Percentiles rank a stretch among this genome's conserved stretches.
Conservation (phyloP, 78 protist species). For the Trichosphaerium sp. region DNA sequence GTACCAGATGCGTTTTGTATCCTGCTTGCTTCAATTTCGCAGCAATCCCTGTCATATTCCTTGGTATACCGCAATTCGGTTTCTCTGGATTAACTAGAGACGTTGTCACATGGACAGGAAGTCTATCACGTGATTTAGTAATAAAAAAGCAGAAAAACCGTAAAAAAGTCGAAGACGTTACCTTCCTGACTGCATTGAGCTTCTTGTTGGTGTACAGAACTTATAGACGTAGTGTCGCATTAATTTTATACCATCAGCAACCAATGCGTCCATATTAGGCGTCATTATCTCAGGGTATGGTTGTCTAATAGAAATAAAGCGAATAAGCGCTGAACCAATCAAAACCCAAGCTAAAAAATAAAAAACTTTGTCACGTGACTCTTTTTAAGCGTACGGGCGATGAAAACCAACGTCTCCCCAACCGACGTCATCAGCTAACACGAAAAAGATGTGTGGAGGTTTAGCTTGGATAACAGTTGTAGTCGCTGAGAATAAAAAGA, state of each 20-base stretch:
- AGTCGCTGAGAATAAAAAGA: too few species aligned
- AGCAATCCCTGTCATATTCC: too few species aligned
- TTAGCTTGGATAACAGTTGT: too few species aligned
- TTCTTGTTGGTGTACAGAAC: constrained; percentile 18
- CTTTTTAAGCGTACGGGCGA: background rate
- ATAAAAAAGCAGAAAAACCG: too few species aligned
- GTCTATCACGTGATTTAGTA: too few species aligned
- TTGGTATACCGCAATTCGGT: constrained; percentile 3
- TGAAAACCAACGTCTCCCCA: background rate
- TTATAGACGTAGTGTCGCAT: constrained; percentile 20
- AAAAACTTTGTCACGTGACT: too few species aligned
- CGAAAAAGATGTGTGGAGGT: constrained; percentile 16
- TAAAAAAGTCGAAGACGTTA: too few species aligned
- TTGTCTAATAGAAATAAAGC: too few species aligned
- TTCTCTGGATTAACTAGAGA: background rate
- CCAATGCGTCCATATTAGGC: constrained; percentile 10
- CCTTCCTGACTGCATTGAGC: constrained; percentile 14
- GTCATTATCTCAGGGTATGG: background rate
- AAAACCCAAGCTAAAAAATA: background rate
- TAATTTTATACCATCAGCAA: constrained; percentile 17
- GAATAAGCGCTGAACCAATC: too few species aligned
- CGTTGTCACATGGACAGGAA: constrained; percentile 15
- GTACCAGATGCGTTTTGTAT: constrained; percentile 19
- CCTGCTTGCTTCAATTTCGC: background rate
- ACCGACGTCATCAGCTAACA: constrained; percentile 18